A percentile compares a stretch with the other conserved stretches of the same genome.
Evolutionary conservation across 495 filamentous ascomycete species (phyloP).

Genomic region (Chlorociboria aeruginascens): DNA sequence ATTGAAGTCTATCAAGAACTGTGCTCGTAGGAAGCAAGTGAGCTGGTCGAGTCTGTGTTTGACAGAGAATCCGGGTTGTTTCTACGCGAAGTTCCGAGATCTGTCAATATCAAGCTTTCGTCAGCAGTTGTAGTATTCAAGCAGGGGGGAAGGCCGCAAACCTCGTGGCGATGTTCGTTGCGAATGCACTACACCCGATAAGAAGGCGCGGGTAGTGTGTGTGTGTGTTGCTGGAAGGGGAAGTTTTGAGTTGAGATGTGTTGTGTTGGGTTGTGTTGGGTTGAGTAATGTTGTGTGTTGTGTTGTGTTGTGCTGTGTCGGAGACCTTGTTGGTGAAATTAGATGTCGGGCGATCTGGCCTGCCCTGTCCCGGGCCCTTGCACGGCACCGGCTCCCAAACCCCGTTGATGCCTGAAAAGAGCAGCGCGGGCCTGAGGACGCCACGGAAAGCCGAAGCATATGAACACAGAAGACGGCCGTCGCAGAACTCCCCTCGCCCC

Average conservation of each 20-base stretch:
- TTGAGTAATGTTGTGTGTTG: too few relatives aligned
- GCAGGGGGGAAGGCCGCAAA: not conserved
- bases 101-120: constrained; percentile 12
- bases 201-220: not conserved
- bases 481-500: not conserved
- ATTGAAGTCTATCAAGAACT: not conserved
- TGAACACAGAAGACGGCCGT: too few relatives aligned
- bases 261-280: too few relatives aligned
- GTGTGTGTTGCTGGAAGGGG: not conserved
- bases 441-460: not conserved
- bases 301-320: not conserved
- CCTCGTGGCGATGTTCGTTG: not conserved
- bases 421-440: not conserved
- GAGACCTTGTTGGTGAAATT: not conserved
- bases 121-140: constrained; percentile 8
- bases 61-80: not conserved
- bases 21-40: not conserved
- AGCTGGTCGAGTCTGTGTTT: not conserved
- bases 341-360: not conserved
- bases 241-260: too few relatives aligned
- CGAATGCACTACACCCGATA: not conserved
- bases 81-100: constrained; percentile 9
- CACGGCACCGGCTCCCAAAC: too few relatives aligned
- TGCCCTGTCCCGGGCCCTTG: too few relatives aligned
- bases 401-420: not conserved